phyloP scores from a whole-genome alignment of 768 basidiomycete species.

The Xerocomus brunneocitrinus region DNA sequence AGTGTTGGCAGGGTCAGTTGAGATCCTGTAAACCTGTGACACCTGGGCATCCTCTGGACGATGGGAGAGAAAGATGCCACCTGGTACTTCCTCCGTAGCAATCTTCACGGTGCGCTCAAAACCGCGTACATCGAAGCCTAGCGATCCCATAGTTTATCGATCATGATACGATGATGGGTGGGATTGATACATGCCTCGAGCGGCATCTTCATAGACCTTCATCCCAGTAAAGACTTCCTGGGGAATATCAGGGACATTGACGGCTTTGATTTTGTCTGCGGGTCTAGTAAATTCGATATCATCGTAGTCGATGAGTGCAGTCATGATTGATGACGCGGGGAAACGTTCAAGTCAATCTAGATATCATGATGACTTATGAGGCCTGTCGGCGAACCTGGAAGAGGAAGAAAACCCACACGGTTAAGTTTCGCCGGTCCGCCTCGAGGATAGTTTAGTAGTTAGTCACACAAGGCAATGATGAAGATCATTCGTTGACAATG shows the following conservation, averaged over 20 bases:
- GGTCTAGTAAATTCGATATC: conserved; percentile 35
- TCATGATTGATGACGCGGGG: conserved; percentile 13
- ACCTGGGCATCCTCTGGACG: conserved; percentile 39
- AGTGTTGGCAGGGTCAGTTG: conserved; percentile 21
- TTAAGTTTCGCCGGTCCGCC: not conserved
- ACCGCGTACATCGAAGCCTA: conserved; percentile 27
- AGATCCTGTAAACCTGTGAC: conserved; percentile 34
- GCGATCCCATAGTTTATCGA: not conserved
- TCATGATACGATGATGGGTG: not conserved
- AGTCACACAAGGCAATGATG: no score
- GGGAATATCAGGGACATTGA: conserved; percentile 32
- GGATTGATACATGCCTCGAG: conserved; percentile 24
- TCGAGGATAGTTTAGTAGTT: no score
- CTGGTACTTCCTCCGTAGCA: conserved; percentile 6
- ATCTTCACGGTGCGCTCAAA: conserved; percentile 24
- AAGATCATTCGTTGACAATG: no score
- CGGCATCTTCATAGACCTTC: conserved; percentile 37
- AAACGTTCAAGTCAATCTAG: not conserved
- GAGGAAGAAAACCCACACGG: conserved; percentile 2
- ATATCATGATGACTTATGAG: no score
- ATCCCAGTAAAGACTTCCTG: conserved; percentile 33
- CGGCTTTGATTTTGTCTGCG: conserved; percentile 36
- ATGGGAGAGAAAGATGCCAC: conserved; percentile 34
- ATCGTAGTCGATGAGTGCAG: conserved; percentile 25
- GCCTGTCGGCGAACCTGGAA: not conserved